Percentiles rank a stretch among this genome's conserved stretches.
These are phyloP conservation scores for Metschnikowia borealis DNA, from an alignment of 805 yeast genomes.

Conservation along the genomic window DNA sequence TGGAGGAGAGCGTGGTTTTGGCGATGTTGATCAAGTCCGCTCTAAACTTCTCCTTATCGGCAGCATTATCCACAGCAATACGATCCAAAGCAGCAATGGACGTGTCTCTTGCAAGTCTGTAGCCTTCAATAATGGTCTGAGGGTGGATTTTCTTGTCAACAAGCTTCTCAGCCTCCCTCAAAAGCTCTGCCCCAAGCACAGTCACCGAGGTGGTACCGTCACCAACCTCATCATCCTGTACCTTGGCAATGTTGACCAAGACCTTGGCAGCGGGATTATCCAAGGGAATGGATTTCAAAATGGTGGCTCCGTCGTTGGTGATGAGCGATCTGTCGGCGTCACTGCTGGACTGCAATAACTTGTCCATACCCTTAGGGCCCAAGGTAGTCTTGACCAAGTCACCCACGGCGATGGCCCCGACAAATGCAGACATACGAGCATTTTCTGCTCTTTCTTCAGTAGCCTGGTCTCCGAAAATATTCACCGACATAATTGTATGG, in stretches of 20 bases:
- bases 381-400: conserved; percentile 90
- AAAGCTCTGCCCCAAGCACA: conserved; percentile 81
- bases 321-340: conserved; percentile 68
- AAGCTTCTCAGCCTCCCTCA: conserved; percentile 91
- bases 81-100: conserved; percentile 77
- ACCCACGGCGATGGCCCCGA: conserved; percentile 99
- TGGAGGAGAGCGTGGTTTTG: conserved; percentile 88
- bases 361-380: conserved; percentile 99
- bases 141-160: conserved; percentile 95
- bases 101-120: conserved; percentile 80
- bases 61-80: conserved; percentile 70
- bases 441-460: conserved; percentile 97
- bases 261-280: conserved; percentile 98
- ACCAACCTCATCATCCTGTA: conserved; percentile 98
- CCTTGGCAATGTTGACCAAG: conserved; percentile 88
- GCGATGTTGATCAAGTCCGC: conserved; percentile 83
- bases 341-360: conserved; percentile 81
- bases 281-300: conserved; percentile 85
- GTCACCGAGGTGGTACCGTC: conserved; percentile 98
- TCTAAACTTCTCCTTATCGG: conserved; percentile 56
- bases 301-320: conserved; percentile 98
- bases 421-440: conserved; percentile 95
- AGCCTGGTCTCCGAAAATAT: conserved; percentile 95
- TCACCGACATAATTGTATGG: conserved; percentile 57
- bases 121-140: conserved; percentile 95